These are phyloP conservation scores for Pseudogymnoascus sp. DNA, from an alignment of 2,329 filamentous ascomycete genomes.

Conservation along the genomic window DNA sequence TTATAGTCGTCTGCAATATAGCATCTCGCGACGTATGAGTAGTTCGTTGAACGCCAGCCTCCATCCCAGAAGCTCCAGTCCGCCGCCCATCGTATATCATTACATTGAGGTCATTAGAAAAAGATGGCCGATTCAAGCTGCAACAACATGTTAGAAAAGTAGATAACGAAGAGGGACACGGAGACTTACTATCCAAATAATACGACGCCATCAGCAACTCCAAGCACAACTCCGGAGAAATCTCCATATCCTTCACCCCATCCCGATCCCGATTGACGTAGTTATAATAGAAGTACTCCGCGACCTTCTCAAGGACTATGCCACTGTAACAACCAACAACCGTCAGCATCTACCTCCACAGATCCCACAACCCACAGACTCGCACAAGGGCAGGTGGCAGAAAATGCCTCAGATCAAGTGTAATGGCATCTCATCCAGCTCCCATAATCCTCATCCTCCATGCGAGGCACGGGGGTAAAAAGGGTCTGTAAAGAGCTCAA, in stretches of 20 bases:
- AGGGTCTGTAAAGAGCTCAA: conserved; percentile 26
- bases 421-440: conserved; percentile 38
- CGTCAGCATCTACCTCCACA: neutral
- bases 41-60: neutral
- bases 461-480: conserved; percentile 14
- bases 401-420: conserved; percentile 54
- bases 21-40: neutral
- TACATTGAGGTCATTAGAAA: conserved; percentile 10
- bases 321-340: conserved; percentile 41
- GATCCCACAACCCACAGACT: conserved; percentile 6
- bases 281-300: conserved; percentile 78
- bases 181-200: conserved; percentile 54
- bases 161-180: neutral
- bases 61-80: conserved; percentile 11
- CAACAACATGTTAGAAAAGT: conserved; percentile 6
- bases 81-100: conserved; percentile 2
- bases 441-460: conserved; percentile 17
- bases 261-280: conserved; percentile 62
- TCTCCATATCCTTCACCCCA: conserved; percentile 72
- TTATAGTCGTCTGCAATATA: neutral
- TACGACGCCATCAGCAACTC: conserved; percentile 72
- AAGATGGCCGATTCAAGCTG: conserved; percentile 9
- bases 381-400: conserved; percentile 9
- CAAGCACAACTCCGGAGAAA: conserved; percentile 68
- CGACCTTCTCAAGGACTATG: conserved; percentile 68